phyloP scores from a whole-genome alignment of 768 basidiomycete species.

The Serendipita sp. region DNA sequence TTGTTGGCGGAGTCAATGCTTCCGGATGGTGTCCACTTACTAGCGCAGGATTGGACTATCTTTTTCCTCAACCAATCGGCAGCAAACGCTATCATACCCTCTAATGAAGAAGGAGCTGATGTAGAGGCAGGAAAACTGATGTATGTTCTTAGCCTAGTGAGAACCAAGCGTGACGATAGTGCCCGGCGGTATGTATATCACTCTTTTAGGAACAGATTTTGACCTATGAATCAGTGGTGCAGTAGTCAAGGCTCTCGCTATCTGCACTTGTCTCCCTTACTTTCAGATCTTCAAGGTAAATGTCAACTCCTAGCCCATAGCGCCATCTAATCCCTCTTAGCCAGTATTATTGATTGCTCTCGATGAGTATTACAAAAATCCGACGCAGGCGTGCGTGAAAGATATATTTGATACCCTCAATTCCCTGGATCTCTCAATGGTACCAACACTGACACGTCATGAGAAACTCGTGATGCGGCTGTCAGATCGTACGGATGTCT shows the following conservation, averaged over 20 bases:
- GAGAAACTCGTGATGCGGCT: slow-evolving; percentile 84
- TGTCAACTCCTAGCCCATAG: not conserved
- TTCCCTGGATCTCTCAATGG: slow-evolving; percentile 67
- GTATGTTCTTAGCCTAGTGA: slow-evolving; percentile 79
- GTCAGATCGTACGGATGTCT: slow-evolving; percentile 83
- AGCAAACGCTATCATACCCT: slow-evolving; percentile 68
- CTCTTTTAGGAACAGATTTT: slow-evolving; percentile 26
- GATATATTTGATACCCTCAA: slow-evolving; percentile 88
- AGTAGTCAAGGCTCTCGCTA: slow-evolving; percentile 84
- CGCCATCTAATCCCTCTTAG: slow-evolving; percentile 24
- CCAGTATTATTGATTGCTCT: slow-evolving; percentile 86
- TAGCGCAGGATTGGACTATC: slow-evolving; percentile 93
- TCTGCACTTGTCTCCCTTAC: slow-evolving; percentile 83
- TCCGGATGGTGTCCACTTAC: slow-evolving; percentile 91
- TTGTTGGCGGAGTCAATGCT: slow-evolving; percentile 95
- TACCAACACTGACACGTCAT: slow-evolving; percentile 58
- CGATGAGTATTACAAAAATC: slow-evolving; percentile 83
- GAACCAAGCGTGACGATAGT: slow-evolving; percentile 79
- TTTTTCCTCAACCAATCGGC: slow-evolving; percentile 95
- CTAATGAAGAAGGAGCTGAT: slow-evolving; percentile 37
- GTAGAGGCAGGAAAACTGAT: slow-evolving; percentile 28
- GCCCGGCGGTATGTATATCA: slow-evolving; percentile 43
- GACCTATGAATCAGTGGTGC: slow-evolving; percentile 39
- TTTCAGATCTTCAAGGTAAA: slow-evolving; percentile 89
- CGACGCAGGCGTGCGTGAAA: slow-evolving; percentile 78